A percentile compares a stretch with the other conserved stretches of the same genome.
Conservation (phyloP, 805 yeast species). For the Monosporozyma aquatica region DNA sequence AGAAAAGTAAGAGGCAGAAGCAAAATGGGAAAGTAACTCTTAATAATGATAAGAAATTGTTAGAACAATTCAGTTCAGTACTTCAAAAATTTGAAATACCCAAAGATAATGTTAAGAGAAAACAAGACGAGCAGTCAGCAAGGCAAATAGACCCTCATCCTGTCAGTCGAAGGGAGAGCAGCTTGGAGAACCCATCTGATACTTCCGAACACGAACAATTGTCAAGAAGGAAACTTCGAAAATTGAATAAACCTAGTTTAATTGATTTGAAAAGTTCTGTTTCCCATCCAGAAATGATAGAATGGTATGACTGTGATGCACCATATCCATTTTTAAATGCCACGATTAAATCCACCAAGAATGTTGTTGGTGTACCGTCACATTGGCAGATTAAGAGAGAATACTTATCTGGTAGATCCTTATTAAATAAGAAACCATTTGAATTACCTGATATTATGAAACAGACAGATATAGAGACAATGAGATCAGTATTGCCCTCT, state of each 20-base stretch:
- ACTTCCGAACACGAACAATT: too few relatives aligned
- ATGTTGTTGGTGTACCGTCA: conserved; percentile 65
- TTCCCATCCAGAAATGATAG: conserved; percentile 61
- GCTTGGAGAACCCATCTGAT: too few relatives aligned
- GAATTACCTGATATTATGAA: conserved; percentile 67
- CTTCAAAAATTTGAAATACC: conserved; percentile 8
- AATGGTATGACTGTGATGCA: conserved; percentile 84
- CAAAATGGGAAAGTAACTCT: too few relatives aligned
- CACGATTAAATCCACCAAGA: conserved; percentile 53
- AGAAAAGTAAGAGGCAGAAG: too few relatives aligned
- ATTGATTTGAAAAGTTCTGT: conserved; percentile 57
- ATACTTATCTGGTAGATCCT: conserved; percentile 56
- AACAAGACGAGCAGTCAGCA: too few relatives aligned
- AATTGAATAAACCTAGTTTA: conserved; percentile 50
- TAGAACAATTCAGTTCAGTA: conserved; percentile 13
- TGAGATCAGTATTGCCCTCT: conserved; percentile 51
- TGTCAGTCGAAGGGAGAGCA: too few relatives aligned
- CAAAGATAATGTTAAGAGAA: too few relatives aligned
- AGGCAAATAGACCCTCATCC: too few relatives aligned
- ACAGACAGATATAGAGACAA: conserved; percentile 78
- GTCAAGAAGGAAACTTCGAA: conserved; percentile 42
- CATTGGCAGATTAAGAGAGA: conserved; percentile 82
- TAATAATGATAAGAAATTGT: conserved; percentile 14
- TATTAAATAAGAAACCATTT: conserved; percentile 61
- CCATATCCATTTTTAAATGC: conserved; percentile 63